Evolutionary conservation across 345 rosid genomes (phyloP), one percentile per base, ranked within the genome.

Genomic region (Anacardium occidentale): DNA sequence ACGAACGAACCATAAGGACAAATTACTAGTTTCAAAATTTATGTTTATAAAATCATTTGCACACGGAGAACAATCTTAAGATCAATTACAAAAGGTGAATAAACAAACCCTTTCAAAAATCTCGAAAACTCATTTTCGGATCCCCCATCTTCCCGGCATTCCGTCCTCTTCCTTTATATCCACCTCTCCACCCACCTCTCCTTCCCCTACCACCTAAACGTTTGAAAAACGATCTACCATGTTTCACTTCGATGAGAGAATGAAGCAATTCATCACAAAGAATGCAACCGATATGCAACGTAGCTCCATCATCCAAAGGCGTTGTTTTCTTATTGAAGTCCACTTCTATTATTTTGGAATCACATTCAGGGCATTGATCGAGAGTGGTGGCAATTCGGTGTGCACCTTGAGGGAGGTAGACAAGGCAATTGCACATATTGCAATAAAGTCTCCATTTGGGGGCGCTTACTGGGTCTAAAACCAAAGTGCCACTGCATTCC

Each of bases 401-500:
- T 64, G 98, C 97, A 10, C 98, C 97, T 47, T 90, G 91, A 0
- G 97, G 98, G 75, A 94, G 98, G 69, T 88, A 25, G 75, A 94
- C 95, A 7, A 94, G 88, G 85, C 97, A 94, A 51, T 85, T 88
- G 88, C 98, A 94, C 87, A 82, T 86, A 75, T 90, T 94, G 90
- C 98, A 94, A 84, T 89, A 83, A 29, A 94, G 97, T 80, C 83
- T 88, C 98, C 98, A 94, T 64, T 94, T 92, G 0, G 98, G 98
- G 48, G 95, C 93, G 60, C 97, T 83, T 58, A 89, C 82, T 0
- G 97, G 97, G 81, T 94, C 98, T 70, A 90, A 77, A 61, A 94
- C 89, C 2, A 94, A 91, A 4, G 95, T 92, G 55, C 98, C 98
- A 18, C 78, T 88, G 77, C 97, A 94, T 76, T 94, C 98, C 0